These are phyloP conservation scores for Pseudogymnoascus sp. DNA, from an alignment of 2,329 filamentous ascomycete genomes.

Conservation along the genomic window DNA sequence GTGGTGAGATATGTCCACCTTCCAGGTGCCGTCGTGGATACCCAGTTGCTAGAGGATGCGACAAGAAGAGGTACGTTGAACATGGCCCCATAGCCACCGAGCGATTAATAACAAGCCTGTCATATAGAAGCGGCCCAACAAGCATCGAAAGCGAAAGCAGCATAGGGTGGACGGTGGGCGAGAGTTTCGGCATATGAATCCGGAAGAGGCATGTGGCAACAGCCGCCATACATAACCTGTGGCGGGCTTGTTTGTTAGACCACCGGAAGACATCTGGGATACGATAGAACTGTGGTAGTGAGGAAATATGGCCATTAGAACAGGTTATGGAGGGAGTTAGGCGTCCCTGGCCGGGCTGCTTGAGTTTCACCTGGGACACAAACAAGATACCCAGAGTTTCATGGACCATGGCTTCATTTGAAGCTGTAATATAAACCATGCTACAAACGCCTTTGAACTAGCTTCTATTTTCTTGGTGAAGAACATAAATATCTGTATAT, in stretches of 20 bases:
- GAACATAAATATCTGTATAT: not conserved
- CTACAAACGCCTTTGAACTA: not conserved
- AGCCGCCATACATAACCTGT: not conserved
- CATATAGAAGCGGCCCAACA: constrained; percentile 42
- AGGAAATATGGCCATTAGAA: constrained; percentile 2
- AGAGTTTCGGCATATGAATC: not conserved
- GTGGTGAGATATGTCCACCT: constrained; percentile 70
- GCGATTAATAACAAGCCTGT: constrained; percentile 21
- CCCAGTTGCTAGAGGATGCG: constrained; percentile 63
- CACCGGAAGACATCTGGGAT: not conserved
- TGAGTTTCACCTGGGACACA: constrained; percentile 7
- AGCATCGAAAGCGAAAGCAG: constrained; percentile 37
- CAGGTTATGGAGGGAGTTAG: constrained; percentile 10
- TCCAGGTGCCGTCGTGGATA: constrained; percentile 60
- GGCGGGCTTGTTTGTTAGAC: not conserved
- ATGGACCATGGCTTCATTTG: not conserved
- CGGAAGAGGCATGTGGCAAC: not conserved
- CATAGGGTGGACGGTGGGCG: not conserved
- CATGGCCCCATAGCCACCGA: not conserved
- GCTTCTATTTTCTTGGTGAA: not conserved
- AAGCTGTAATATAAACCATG: constrained; percentile 7
- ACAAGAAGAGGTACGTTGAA: constrained; percentile 52
- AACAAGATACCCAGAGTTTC: constrained; percentile 9
- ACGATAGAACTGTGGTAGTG: constrained; percentile 3
- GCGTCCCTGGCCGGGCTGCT: constrained; percentile 6